phyloP scores from a whole-genome alignment of 2,329 filamentous ascomycete genomes.

The Apiospora marii region DNA sequence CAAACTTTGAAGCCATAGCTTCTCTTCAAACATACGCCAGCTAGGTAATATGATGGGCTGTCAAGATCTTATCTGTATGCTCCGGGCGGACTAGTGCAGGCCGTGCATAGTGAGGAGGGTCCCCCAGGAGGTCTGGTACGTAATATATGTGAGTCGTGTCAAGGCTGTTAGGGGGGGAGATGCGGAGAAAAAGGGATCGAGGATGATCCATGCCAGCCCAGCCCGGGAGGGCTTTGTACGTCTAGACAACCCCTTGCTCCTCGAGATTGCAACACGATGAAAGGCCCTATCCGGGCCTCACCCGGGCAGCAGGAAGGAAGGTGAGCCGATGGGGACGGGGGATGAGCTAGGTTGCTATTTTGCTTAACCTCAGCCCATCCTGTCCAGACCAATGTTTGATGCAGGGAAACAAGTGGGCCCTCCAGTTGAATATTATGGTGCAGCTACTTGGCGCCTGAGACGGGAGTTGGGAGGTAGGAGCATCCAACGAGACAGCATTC shows the following conservation, averaged over 20 bases:
- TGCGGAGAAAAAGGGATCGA: slow-evolving; percentile 11
- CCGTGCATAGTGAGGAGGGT: neutral
- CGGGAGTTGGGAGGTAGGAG: neutral
- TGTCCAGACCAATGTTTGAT: slow-evolving; percentile 1
- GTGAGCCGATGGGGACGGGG: neutral
- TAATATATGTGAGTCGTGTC: slow-evolving; percentile 12
- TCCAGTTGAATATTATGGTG: neutral
- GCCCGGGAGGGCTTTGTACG: neutral
- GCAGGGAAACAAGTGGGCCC: neutral
- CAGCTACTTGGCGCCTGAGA: neutral
- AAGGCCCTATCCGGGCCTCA: neutral
- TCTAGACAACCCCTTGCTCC: neutral
- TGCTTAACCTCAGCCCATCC: slow-evolving; percentile 1
- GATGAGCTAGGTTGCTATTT: neutral
- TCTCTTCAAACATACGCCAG: neutral
- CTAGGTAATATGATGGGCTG: slow-evolving; percentile 5
- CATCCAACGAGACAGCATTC: neutral
- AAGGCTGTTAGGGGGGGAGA: slow-evolving; percentile 13
- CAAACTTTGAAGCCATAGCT: neutral
- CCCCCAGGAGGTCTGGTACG: neutral
- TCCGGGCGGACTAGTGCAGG: neutral
- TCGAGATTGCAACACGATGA: neutral
- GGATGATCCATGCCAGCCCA: slow-evolving; percentile 7
- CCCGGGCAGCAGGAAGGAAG: neutral
- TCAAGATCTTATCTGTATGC: neutral